Evolutionary conservation across 2,329 filamentous ascomycete species (phyloP).

Genomic region (Aphanocladium album): DNA sequence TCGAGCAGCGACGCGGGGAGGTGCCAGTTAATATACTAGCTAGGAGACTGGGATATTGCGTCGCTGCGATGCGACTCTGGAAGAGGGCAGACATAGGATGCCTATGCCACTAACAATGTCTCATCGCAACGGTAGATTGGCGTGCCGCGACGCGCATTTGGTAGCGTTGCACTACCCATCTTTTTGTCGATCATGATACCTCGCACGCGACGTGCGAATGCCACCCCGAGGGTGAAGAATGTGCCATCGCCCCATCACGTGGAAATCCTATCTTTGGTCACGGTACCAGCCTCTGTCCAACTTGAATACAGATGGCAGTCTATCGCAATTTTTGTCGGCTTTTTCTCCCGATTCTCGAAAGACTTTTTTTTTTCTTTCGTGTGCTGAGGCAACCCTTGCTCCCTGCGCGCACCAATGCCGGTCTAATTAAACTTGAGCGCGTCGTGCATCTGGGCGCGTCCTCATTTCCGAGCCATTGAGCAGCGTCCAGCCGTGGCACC

Average conservation of each 20-base stretch:
- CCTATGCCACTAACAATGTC: background rate
- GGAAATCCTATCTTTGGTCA: constrained; percentile 3
- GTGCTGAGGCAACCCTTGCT: too few relatives aligned
- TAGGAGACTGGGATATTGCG: background rate
- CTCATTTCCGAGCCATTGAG: background rate
- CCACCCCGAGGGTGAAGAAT: background rate
- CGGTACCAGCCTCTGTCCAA: background rate
- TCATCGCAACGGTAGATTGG: constrained; percentile 6
- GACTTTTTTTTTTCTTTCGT: background rate
- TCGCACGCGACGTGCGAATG: constrained; percentile 6
- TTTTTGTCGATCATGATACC: background rate
- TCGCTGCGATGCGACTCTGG: background rate
- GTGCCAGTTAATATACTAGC: background rate
- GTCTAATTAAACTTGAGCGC: constrained; percentile 1
- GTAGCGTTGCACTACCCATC: constrained; percentile 1
- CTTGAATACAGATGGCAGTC: background rate
- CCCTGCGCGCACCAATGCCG: background rate
- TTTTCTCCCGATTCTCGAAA: too few relatives aligned
- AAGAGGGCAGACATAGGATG: background rate
- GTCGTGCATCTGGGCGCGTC: background rate
- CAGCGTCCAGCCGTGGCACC: background rate
- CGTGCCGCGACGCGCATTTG: constrained; percentile 6
- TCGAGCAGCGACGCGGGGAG: background rate
- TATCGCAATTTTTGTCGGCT: too few relatives aligned
- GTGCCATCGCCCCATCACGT: background rate